Evolutionary conservation across 345 rosid species (phyloP).

Genomic region (Pugionium dolabratum): DNA sequence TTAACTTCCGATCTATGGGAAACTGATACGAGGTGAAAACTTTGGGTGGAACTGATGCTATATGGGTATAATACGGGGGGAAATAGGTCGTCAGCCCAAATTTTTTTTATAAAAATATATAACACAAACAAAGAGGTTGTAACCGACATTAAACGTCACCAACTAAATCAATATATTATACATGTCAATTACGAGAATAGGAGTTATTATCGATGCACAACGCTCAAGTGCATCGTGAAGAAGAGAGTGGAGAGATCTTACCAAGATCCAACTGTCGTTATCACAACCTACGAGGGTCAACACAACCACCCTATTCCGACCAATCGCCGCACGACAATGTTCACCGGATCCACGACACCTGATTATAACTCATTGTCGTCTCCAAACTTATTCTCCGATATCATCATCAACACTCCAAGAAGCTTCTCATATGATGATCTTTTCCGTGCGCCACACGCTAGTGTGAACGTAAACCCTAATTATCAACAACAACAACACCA

Average conservation of each 20-base stretch:
- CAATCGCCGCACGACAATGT: constrained; percentile 50
- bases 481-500: constrained; percentile 32
- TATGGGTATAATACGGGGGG: too few species aligned
- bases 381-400: constrained; percentile 23
- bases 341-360: constrained; percentile 34
- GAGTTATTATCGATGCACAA: constrained; percentile 94
- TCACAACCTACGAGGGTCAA: constrained; percentile 87
- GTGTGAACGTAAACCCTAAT: constrained; percentile 34
- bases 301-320: constrained; percentile 81
- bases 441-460: constrained; percentile 30
- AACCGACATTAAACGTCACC: too few species aligned
- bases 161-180: too few species aligned
- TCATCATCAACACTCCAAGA: constrained; percentile 37
- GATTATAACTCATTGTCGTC: constrained; percentile 16
- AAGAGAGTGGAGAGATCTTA: constrained; percentile 83
- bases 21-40: too few species aligned
- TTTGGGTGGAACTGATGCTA: too few species aligned
- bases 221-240: constrained; percentile 80
- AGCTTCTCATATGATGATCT: constrained; percentile 46
- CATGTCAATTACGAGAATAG: constrained; percentile 36
- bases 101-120: too few species aligned
- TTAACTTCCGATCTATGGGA: too few species aligned
- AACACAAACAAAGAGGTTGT: too few species aligned
- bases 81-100: too few species aligned
- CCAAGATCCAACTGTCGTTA: constrained; percentile 78